Evolutionary conservation across 768 basidiomycete species (phyloP).

Genomic region (Leccinum broughii): DNA sequence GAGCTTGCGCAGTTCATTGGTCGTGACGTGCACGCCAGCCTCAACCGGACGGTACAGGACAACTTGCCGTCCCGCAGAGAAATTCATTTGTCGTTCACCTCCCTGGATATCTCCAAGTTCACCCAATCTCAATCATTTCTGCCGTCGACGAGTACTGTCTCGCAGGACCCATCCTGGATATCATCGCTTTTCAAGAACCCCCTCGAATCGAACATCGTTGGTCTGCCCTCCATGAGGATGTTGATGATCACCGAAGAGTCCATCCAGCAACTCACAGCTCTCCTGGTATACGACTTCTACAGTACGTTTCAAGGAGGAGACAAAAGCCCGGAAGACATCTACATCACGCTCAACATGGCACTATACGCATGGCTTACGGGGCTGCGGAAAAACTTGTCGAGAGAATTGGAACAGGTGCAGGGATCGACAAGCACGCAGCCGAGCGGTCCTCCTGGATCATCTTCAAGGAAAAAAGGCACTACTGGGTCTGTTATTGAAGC

Average conservation of each 20-base stretch:
- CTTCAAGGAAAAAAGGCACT: slow-evolving; percentile 38
- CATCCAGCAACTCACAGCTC: slow-evolving; percentile 38
- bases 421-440: slow-evolving; percentile 51
- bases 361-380: slow-evolving; percentile 81
- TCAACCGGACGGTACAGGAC: slow-evolving; percentile 62
- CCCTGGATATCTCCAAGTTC: slow-evolving; percentile 75
- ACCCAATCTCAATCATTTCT: slow-evolving; percentile 58
- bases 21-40: slow-evolving; percentile 63
- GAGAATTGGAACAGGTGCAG: slow-evolving; percentile 77
- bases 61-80: slow-evolving; percentile 56
- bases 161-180: slow-evolving; percentile 60
- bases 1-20: slow-evolving; percentile 79
- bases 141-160: slow-evolving; percentile 37
- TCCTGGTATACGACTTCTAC: slow-evolving; percentile 68
- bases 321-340: slow-evolving; percentile 71
- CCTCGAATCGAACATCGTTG: slow-evolving; percentile 72
- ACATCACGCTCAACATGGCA: slow-evolving; percentile 81
- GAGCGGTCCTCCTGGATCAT: slow-evolving; percentile 35
- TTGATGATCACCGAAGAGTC: slow-evolving; percentile 73
- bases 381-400: slow-evolving; percentile 69
- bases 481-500: slow-evolving; percentile 13
- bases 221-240: slow-evolving; percentile 80
- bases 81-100: slow-evolving; percentile 69
- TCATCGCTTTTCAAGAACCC: slow-evolving; percentile 57
- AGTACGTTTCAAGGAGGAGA: slow-evolving; percentile 62